phyloP scores from a whole-genome alignment of 306 rosid genomes.

The Urtica urens region DNA sequence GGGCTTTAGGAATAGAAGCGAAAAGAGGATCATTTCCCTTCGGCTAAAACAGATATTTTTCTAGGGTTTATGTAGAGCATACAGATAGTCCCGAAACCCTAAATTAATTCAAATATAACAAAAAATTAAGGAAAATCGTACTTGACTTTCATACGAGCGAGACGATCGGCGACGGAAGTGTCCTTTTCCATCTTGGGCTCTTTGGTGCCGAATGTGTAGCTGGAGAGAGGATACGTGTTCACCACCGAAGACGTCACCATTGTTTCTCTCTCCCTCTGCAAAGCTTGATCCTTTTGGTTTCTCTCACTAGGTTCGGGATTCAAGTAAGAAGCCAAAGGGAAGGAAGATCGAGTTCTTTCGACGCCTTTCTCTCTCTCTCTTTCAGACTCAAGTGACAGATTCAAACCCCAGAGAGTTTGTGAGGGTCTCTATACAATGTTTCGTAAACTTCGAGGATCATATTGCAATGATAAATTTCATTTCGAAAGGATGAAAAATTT shows the following conservation, averaged over 20 bases:
- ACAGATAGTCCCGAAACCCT: background rate
- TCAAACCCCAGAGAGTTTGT: background rate
- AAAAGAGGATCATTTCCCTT: background rate
- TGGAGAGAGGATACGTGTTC: slow-evolving; percentile 86
- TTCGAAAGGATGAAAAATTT: too few relatives aligned
- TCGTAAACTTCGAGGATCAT: too few relatives aligned
- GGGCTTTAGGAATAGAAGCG: slow-evolving; percentile 1
- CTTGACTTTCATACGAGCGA: slow-evolving; percentile 99
- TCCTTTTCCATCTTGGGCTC: slow-evolving; percentile 99
- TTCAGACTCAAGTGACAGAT: too few relatives aligned
- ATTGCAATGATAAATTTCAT: too few relatives aligned
- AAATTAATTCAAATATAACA: too few relatives aligned
- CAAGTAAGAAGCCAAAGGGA: background rate
- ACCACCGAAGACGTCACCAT: slow-evolving; percentile 82
- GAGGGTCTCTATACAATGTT: too few relatives aligned
- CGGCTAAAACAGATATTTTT: background rate
- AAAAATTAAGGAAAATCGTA: slow-evolving; percentile 9
- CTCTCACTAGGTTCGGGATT: background rate
- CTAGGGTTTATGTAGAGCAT: slow-evolving; percentile 36
- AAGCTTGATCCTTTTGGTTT: background rate
- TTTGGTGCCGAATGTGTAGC: slow-evolving; percentile 98
- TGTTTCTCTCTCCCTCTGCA: slow-evolving; percentile 10
- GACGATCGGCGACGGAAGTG: slow-evolving; percentile 99
- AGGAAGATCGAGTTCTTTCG: background rate
- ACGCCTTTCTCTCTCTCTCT: too few relatives aligned